phyloP scores from a whole-genome alignment of 305 asterid species.

The Fraxinus sp. region DNA sequence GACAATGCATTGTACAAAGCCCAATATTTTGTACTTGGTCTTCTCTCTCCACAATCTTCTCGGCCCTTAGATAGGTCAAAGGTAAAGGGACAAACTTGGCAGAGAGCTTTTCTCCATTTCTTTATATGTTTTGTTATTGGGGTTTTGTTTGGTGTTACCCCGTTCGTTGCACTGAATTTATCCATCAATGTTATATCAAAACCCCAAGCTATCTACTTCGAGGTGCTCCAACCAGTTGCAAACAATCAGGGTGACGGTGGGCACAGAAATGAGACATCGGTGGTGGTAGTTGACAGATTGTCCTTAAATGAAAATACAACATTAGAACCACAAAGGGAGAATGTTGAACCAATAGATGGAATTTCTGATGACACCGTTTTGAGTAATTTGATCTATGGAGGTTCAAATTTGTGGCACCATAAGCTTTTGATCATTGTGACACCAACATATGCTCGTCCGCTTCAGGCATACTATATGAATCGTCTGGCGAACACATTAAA shows the following conservation, averaged over 20 bases:
- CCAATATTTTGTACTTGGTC: slow-evolving; percentile 42
- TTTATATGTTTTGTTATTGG: slow-evolving; percentile 58
- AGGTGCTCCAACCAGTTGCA: slow-evolving; percentile 33
- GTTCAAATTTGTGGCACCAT: slow-evolving; percentile 21
- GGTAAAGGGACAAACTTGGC: slow-evolving; percentile 60
- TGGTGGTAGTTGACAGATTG: slow-evolving; percentile 26
- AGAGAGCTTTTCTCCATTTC: slow-evolving; percentile 60
- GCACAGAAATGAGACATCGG: slow-evolving; percentile 32
- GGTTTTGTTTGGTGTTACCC: slow-evolving; percentile 55
- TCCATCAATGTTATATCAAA: slow-evolving; percentile 38
- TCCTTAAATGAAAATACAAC: slow-evolving; percentile 29
- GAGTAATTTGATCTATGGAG: slow-evolving; percentile 29
- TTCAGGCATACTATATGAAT: slow-evolving; percentile 54
- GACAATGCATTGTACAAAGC: slow-evolving; percentile 48
- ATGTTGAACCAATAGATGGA: slow-evolving; percentile 27
- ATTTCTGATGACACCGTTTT: neutral
- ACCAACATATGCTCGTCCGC: slow-evolving; percentile 44
- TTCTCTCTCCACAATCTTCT: slow-evolving; percentile 52
- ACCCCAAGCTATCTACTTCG: slow-evolving; percentile 43
- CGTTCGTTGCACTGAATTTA: slow-evolving; percentile 41
- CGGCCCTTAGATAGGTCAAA: slow-evolving; percentile 56
- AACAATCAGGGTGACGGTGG: slow-evolving; percentile 20
- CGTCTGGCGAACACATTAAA: slow-evolving; percentile 57
- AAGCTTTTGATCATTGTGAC: slow-evolving; percentile 76
- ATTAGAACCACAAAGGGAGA: slow-evolving; percentile 22